Conservation (phyloP, 805 yeast genomes). For the Yamadazyma laniorum region DNA sequence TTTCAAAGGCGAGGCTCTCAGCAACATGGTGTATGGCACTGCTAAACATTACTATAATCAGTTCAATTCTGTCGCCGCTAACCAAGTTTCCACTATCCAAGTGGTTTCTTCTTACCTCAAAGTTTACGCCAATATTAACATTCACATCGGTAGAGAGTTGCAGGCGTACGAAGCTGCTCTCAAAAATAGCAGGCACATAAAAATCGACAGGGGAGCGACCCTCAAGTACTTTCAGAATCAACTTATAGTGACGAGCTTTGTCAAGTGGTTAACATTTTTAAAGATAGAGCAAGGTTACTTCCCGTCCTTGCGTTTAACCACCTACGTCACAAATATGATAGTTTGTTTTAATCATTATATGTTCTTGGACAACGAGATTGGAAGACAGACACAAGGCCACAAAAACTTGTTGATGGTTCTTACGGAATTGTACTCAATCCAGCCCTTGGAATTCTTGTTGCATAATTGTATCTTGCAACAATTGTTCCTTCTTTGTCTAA, state of each 20-base stretch:
- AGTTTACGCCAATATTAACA: conserved; percentile 6
- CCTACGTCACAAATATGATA: conserved; percentile 26
- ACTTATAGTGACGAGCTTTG: conserved; percentile 14
- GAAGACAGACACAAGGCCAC: conserved; percentile 1
- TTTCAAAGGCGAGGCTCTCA: conserved; percentile 7
- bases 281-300: conserved; percentile 27
- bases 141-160: not conserved
- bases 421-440: conserved; percentile 10
- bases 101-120: conserved; percentile 10
- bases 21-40: conserved; percentile 2
- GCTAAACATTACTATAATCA: conserved; percentile 19
- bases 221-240: conserved; percentile 16
- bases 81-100: not conserved
- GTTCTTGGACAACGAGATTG: conserved; percentile 16
- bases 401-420: conserved; percentile 14
- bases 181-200: not conserved
- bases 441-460: conserved; percentile 17
- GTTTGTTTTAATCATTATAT: conserved; percentile 24
- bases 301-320: conserved; percentile 26
- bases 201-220: not conserved
- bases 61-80: conserved; percentile 3
- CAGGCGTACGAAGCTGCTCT: not conserved
- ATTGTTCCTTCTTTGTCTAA: conserved; percentile 20
- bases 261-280: conserved; percentile 27
- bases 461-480: conserved; percentile 20